Evolutionary conservation across 169 alveolate genomes (phyloP).

Genomic region (Cryptosporidium tyzzeri): DNA sequence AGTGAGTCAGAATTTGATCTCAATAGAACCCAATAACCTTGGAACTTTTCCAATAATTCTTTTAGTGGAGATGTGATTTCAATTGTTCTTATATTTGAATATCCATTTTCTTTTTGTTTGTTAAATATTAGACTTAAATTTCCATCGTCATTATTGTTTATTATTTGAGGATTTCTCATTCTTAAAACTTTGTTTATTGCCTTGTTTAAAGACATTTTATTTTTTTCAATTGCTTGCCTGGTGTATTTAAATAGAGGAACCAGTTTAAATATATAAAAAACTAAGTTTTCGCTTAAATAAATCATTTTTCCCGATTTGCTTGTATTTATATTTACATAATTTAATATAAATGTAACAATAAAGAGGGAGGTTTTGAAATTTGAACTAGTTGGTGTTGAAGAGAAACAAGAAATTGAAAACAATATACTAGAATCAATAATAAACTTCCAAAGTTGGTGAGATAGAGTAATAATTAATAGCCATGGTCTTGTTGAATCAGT

Average conservation of each 20-base stretch:
- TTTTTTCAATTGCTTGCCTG: conserved; percentile 42
- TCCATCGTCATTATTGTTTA: conserved; percentile 7
- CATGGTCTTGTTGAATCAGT: conserved; percentile 71
- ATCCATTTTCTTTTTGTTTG: neutral
- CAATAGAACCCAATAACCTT: conserved; percentile 67
- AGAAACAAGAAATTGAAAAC: conserved; percentile 50
- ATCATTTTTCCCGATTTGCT: conserved; percentile 30
- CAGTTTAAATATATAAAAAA: conserved; percentile 44
- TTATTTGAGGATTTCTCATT: conserved; percentile 12
- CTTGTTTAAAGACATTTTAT: conserved; percentile 39
- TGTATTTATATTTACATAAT: neutral
- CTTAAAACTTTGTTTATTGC: conserved; percentile 45
- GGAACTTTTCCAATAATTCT: conserved; percentile 35
- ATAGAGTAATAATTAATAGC: conserved; percentile 55
- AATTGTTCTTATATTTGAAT: conserved; percentile 31
- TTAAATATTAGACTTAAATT: neutral
- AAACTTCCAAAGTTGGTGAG: conserved; percentile 68
- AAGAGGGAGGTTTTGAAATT: conserved; percentile 39
- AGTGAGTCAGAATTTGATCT: conserved; percentile 68
- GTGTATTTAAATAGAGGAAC: conserved; percentile 52
- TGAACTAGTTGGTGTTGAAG: conserved; percentile 39
- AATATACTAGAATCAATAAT: conserved; percentile 52
- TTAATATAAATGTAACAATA: conserved; percentile 14
- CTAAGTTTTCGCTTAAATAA: conserved; percentile 55
- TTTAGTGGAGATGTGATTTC: conserved; percentile 26